Conservation (phyloP, 441 rosid species). For the Populus hybrid region DNA sequence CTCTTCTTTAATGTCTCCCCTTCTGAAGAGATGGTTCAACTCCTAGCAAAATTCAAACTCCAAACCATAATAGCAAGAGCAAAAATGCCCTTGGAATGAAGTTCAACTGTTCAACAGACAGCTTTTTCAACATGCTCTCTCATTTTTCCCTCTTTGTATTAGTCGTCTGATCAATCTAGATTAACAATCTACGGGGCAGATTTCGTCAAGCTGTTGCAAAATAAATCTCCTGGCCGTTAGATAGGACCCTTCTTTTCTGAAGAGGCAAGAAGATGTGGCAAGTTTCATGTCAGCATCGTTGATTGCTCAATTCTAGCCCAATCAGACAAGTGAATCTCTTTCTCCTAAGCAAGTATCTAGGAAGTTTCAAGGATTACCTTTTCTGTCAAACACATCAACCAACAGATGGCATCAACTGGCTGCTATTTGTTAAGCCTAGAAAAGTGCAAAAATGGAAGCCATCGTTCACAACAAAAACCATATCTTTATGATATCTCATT, state of each 20-base stretch:
- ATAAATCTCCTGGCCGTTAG: not conserved
- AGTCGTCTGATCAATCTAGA: too few relatives aligned
- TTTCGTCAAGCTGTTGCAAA: too few relatives aligned
- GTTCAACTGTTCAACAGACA: too few relatives aligned
- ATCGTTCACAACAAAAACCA: constrained; percentile 21
- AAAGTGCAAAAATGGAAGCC: constrained; percentile 31
- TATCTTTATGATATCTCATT: constrained; percentile 26
- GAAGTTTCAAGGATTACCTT: not conserved
- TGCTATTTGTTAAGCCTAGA: constrained; percentile 6
- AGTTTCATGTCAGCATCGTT: not conserved
- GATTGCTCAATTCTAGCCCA: not conserved
- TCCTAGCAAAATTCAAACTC: too few relatives aligned
- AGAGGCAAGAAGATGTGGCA: constrained; percentile 6
- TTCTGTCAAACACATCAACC: constrained; percentile 8
- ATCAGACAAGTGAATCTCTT: not conserved
- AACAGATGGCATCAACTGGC: constrained; percentile 24
- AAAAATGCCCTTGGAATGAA: not conserved
- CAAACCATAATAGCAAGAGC: not conserved
- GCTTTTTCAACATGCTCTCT: too few relatives aligned
- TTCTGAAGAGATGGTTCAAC: too few relatives aligned
- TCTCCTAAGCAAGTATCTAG: not conserved
- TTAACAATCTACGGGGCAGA: too few relatives aligned
- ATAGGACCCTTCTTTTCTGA: not conserved
- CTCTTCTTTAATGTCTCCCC: too few relatives aligned
- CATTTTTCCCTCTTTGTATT: too few relatives aligned